phyloP scores from a whole-genome alignment of 1,284 basidiomycete genomes.

The Rhodotorula sp. region DNA sequence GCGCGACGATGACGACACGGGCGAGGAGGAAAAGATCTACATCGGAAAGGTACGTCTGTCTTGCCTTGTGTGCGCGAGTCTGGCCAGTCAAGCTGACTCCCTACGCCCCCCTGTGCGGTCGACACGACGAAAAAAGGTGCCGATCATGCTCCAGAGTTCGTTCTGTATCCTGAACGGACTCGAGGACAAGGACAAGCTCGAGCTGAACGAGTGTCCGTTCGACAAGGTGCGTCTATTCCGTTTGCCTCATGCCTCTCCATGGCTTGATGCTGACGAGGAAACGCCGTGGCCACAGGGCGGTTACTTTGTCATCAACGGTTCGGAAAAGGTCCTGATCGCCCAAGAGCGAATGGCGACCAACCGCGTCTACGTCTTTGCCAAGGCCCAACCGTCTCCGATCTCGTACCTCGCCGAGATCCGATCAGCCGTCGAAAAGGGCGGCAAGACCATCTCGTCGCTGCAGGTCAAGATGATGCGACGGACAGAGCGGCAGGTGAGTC shows the following conservation, averaged over 20 bases:
- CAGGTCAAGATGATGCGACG: conserved; percentile 78
- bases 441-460: conserved; percentile 97
- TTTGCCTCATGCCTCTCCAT: not conserved
- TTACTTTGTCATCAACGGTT: conserved; percentile 99
- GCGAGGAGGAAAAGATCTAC: conserved; percentile 79
- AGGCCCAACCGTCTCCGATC: conserved; percentile 93
- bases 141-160: conserved; percentile 94
- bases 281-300: conserved; percentile 63
- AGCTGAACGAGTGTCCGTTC: conserved; percentile 95
- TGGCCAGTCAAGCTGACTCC: not conserved
- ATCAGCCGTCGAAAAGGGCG: conserved; percentile 95
- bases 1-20: conserved; percentile 59
- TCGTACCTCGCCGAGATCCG: conserved; percentile 96
- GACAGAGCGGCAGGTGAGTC: conserved; percentile 39
- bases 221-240: conserved; percentile 58
- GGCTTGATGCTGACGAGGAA: not conserved
- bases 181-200: conserved; percentile 75
- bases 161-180: conserved; percentile 88
- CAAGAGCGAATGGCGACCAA: conserved; percentile 99
- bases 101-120: too few relatives aligned
- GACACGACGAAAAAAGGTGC: conserved; percentile 46
- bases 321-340: conserved; percentile 98
- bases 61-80: not conserved
- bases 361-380: conserved; percentile 98
- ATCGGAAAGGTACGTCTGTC: conserved; percentile 79